Conservation (phyloP, 371 early-diverging fungal genomes). For the Circinella minor region DNA sequence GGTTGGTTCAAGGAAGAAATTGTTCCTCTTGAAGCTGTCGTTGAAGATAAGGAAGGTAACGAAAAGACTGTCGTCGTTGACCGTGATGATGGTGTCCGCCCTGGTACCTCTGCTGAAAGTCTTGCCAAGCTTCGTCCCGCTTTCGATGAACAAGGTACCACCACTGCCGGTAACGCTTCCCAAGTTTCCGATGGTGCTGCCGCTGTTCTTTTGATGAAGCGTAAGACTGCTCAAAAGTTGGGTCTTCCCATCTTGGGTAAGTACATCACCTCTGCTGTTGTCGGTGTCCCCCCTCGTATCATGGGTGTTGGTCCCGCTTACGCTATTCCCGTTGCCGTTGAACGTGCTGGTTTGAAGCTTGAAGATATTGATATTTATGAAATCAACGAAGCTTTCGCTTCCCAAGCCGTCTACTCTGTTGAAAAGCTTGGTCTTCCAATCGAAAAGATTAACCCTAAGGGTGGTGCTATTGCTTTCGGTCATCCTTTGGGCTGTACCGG, state of each 20-base stretch:
- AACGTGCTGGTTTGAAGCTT: slow-evolving; percentile 80
- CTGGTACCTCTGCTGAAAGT: slow-evolving; percentile 77
- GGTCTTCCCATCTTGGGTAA: slow-evolving; percentile 89
- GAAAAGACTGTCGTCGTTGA: slow-evolving; percentile 64
- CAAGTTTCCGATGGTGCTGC: slow-evolving; percentile 99
- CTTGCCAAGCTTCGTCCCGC: slow-evolving; percentile 91
- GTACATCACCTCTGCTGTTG: slow-evolving; percentile 87
- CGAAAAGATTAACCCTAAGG: slow-evolving; percentile 97
- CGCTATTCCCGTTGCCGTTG: slow-evolving; percentile 91
- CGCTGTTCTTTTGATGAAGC: slow-evolving; percentile 94
- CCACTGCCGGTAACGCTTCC: slow-evolving; percentile 98
- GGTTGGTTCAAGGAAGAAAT: slow-evolving; percentile 95
- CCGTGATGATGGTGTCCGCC: slow-evolving; percentile 95
- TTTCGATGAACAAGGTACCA: slow-evolving; percentile 85
- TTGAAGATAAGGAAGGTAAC: slow-evolving; percentile 77
- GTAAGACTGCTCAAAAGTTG: slow-evolving; percentile 89
- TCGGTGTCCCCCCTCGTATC: slow-evolving; percentile 93
- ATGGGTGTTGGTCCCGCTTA: slow-evolving; percentile 97
- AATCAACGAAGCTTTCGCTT: slow-evolving; percentile 99
- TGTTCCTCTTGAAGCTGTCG: slow-evolving; percentile 82
- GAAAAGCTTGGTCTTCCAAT: slow-evolving; percentile 84
- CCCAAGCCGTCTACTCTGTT: slow-evolving; percentile 93
- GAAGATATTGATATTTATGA: slow-evolving; percentile 82
- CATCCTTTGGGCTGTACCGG: slow-evolving; percentile 89
- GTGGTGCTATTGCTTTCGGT: slow-evolving; percentile 87